A percentile compares a stretch with the other conserved stretches of the same genome.
These are phyloP conservation scores for Venturia aucupariae DNA, from an alignment of 2,329 filamentous ascomycete genomes.

Conservation along the genomic window DNA sequence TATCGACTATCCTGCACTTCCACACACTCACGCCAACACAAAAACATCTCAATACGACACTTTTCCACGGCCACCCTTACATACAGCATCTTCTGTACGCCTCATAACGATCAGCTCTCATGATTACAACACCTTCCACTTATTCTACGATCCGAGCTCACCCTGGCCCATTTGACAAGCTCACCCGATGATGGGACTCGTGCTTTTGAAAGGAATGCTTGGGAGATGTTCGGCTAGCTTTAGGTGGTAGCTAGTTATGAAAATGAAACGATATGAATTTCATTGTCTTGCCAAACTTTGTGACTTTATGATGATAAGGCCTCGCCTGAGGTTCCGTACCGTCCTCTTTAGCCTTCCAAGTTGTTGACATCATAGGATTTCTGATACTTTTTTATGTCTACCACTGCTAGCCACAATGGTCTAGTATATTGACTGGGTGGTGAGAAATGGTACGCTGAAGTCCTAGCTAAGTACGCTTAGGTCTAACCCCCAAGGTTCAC, in stretches of 20 bases:
- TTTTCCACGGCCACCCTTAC: conserved; percentile 5
- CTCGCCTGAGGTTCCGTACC: not conserved
- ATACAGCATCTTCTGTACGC: not conserved
- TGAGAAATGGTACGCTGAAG: no score
- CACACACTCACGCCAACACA: not conserved
- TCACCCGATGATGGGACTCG: not conserved
- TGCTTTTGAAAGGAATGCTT: not conserved
- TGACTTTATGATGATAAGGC: not conserved
- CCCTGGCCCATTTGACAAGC: not conserved
- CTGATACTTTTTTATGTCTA: no score
- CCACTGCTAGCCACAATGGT: no score
- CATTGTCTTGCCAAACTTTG: not conserved
- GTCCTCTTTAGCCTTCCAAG: no score
- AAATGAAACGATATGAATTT: not conserved
- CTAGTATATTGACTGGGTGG: no score
- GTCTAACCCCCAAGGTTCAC: no score
- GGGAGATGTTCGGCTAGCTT: not conserved
- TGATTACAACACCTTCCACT: not conserved
- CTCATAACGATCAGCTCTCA: not conserved
- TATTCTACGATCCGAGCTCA: not conserved
- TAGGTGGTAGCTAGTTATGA: conserved; percentile 7
- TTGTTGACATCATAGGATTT: no score
- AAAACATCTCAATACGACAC: conserved; percentile 3
- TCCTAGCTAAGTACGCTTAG: no score
- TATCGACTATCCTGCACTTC: not conserved